Conservation (phyloP, 2,329 filamentous ascomycete species). For the Aureobasidium sp. region DNA sequence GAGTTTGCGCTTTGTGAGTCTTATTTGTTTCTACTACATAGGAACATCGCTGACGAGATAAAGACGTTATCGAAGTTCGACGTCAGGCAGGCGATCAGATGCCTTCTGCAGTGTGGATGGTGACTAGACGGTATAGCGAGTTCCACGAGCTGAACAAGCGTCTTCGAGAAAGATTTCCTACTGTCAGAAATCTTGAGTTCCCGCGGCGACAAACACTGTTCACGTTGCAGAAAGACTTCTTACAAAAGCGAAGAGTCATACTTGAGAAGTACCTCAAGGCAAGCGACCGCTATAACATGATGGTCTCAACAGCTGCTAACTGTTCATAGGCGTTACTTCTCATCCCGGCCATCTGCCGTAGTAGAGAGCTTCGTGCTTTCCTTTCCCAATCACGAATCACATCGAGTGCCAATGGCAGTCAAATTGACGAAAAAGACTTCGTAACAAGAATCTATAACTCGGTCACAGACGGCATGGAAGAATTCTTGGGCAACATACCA, state of each 20-base stretch:
- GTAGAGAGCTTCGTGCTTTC: slow-evolving; percentile 84
- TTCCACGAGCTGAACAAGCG: slow-evolving; percentile 94
- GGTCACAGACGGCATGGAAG: slow-evolving; percentile 95
- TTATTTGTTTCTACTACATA: not conserved
- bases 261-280: slow-evolving; percentile 70
- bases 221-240: slow-evolving; percentile 92
- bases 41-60: slow-evolving; percentile 16
- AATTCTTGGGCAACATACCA: slow-evolving; percentile 91
- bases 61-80: slow-evolving; percentile 80
- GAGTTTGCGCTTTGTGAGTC: slow-evolving; percentile 76
- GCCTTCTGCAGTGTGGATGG: slow-evolving; percentile 89
- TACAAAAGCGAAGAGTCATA: slow-evolving; percentile 76
- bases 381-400: slow-evolving; percentile 77
- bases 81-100: slow-evolving; percentile 89
- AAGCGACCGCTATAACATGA: not conserved
- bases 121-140: slow-evolving; percentile 91
- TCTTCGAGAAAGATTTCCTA: slow-evolving; percentile 74
- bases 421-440: slow-evolving; percentile 65
- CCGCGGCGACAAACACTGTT: slow-evolving; percentile 86
- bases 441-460: slow-evolving; percentile 94
- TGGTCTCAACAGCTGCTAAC: not conserved
- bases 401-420: slow-evolving; percentile 50
- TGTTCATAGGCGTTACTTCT: slow-evolving; percentile 50
- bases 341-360: slow-evolving; percentile 88
- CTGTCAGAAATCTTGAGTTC: slow-evolving; percentile 84